Percentiles rank a stretch among this genome's conserved stretches.
phyloP scores from a whole-genome alignment of 495 filamentous ascomycete genomes.

The Polyplosphaeria fusca region DNA sequence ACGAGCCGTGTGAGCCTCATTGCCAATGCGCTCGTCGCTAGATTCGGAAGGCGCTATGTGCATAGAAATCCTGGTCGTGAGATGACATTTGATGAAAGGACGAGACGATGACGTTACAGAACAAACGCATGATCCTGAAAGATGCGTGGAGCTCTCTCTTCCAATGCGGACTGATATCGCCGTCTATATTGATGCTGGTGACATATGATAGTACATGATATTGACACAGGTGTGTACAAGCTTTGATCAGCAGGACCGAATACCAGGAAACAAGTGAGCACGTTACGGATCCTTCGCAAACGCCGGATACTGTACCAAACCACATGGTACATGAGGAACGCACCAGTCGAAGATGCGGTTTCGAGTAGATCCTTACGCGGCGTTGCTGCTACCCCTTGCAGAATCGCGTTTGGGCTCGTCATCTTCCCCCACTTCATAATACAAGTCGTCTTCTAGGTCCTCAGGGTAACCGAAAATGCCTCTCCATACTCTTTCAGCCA shows the following conservation, averaged over 20 bases:
- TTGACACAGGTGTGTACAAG: conserved; percentile 7
- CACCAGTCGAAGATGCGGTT: neutral
- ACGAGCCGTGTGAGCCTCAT: too few species aligned
- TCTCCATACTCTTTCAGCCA: conserved; percentile 83
- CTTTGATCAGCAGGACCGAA: conserved; percentile 20
- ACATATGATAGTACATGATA: conserved; percentile 26
- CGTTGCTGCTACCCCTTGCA: neutral
- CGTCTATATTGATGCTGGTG: conserved; percentile 22
- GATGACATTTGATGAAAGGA: too few species aligned
- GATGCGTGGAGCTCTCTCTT: too few species aligned
- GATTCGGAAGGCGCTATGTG: too few species aligned
- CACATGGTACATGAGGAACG: too few species aligned
- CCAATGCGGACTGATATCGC: neutral
- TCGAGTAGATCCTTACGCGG: neutral
- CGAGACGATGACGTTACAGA: too few species aligned
- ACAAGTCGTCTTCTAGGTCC: conserved; percentile 41
- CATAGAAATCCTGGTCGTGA: too few species aligned
- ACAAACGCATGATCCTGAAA: too few species aligned
- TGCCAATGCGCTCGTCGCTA: too few species aligned
- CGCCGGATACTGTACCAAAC: too few species aligned
- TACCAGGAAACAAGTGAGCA: conserved; percentile 16
- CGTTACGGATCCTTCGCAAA: too few species aligned
- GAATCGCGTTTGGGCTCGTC: neutral
- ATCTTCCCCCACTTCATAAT: conserved; percentile 44
- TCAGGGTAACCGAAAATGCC: conserved; percentile 56